Conservation (phyloP, 768 basidiomycete genomes). For the Artomyces pyxidatus region DNA sequence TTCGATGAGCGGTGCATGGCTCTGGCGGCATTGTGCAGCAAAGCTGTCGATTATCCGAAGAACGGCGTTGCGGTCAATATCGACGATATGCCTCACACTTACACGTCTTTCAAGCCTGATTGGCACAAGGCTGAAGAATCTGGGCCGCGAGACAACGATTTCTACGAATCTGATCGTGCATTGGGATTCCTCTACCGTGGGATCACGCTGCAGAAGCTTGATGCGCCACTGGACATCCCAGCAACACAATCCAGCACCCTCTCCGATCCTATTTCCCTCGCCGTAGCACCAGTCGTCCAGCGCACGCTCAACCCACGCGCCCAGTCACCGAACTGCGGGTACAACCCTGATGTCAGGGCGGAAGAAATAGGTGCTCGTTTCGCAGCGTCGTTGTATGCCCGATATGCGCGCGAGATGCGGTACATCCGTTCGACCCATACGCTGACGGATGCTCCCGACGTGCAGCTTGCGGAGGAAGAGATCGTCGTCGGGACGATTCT, state of each 20-base stretch:
- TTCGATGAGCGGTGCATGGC: slow-evolving; percentile 45
- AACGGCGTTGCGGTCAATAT: slow-evolving; percentile 61
- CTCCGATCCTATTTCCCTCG: slow-evolving; percentile 1
- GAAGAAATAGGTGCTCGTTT: neutral
- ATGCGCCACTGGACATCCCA: slow-evolving; percentile 15
- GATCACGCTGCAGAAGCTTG: slow-evolving; percentile 38
- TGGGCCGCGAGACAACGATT: slow-evolving; percentile 47
- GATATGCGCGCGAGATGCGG: slow-evolving; percentile 55
- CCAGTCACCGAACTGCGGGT: too few relatives aligned
- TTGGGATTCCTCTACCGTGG: slow-evolving; percentile 66
- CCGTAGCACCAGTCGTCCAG: slow-evolving; percentile 1
- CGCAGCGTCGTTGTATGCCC: slow-evolving; percentile 29
- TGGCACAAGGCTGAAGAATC: slow-evolving; percentile 48
- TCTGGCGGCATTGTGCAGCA: slow-evolving; percentile 52
- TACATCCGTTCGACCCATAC: slow-evolving; percentile 68
- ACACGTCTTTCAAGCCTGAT: slow-evolving; percentile 69
- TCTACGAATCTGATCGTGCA: slow-evolving; percentile 64
- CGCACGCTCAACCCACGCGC: neutral
- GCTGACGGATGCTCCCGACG: slow-evolving; percentile 46
- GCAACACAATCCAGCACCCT: neutral
- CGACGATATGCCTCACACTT: slow-evolving; percentile 37
- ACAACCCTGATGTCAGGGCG: too few relatives aligned
- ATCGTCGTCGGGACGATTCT: slow-evolving; percentile 69
- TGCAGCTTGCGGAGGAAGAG: slow-evolving; percentile 61
- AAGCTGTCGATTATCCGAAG: slow-evolving; percentile 79